These are phyloP conservation scores for Fusarium globosum DNA, from an alignment of 2,329 filamentous ascomycete genomes.

Conservation along the genomic window DNA sequence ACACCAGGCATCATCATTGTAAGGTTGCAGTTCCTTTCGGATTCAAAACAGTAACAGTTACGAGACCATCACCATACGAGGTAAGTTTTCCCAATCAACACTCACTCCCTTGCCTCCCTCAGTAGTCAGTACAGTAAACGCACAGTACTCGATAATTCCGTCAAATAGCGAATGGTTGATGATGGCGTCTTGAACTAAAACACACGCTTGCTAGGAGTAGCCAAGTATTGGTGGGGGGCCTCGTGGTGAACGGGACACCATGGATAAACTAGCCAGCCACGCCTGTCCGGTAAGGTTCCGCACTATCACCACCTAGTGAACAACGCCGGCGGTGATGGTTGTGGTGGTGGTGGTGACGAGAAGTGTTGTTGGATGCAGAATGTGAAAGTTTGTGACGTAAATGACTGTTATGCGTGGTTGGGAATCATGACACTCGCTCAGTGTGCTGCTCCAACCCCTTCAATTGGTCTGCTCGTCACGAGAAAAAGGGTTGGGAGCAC, in stretches of 20 bases:
- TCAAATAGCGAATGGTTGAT: conserved; percentile 8
- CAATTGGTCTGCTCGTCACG: conserved; percentile 30
- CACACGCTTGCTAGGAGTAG: conserved; percentile 21
- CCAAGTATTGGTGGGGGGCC: conserved; percentile 40
- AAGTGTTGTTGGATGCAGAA: conserved; percentile 29
- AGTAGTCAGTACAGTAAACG: conserved; percentile 6
- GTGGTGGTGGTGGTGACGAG: conserved; percentile 21
- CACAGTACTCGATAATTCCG: conserved; percentile 21
- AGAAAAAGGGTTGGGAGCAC: conserved; percentile 33
- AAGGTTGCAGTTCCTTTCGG: neutral
- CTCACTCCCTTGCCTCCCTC: conserved; percentile 16
- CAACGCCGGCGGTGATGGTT: conserved; percentile 10
- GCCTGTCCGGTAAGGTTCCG: conserved; percentile 42
- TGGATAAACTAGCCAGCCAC: conserved; percentile 22
- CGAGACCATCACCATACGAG: neutral
- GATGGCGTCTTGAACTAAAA: conserved; percentile 38
- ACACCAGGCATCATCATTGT: conserved; percentile 12
- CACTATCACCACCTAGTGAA: conserved; percentile 30
- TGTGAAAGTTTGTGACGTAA: conserved; percentile 37
- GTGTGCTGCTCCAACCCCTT: conserved; percentile 31
- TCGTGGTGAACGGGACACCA: conserved; percentile 41
- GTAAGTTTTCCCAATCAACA: conserved; percentile 23
- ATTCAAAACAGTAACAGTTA: conserved; percentile 15
- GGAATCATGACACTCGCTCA: conserved; percentile 20
- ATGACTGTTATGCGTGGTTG: conserved; percentile 32